These are phyloP conservation scores for Zoysia japonica DNA, from an alignment of 176 grass and related monocot genomes.

Conservation along the genomic window DNA sequence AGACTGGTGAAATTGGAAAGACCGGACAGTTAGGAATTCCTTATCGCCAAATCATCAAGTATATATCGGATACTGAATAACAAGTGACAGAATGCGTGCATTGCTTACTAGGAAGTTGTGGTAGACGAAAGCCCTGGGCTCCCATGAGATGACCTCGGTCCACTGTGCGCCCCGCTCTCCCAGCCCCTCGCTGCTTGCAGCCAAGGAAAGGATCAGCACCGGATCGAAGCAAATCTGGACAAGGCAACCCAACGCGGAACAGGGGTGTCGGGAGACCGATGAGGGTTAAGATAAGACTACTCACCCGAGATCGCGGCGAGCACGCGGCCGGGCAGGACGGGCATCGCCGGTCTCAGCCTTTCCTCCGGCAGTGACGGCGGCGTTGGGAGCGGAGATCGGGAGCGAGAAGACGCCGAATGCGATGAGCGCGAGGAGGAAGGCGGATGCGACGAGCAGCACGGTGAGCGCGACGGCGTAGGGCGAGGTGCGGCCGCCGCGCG, in stretches of 20 bases:
- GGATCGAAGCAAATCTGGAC: conserved; percentile 30
- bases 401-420: conserved; percentile 79
- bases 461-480: conserved; percentile 60
- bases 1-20: conserved; percentile 57
- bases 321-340: conserved; percentile 13
- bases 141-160: conserved; percentile 97
- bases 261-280: background rate
- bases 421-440: conserved; percentile 70
- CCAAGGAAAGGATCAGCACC: background rate
- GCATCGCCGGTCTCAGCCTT: conserved; percentile 14
- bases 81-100: background rate
- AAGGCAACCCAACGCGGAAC: background rate
- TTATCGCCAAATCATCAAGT: background rate
- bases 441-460: conserved; percentile 56
- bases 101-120: conserved; percentile 79
- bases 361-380: background rate
- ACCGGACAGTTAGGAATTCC: conserved; percentile 15
- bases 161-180: conserved; percentile 81
- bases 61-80: background rate
- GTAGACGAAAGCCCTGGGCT: conserved; percentile 78
- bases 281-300: background rate
- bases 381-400: conserved; percentile 44
- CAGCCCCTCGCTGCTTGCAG: conserved; percentile 53
- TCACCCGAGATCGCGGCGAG: conserved; percentile 50
- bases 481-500: conserved; percentile 47